Conservation (phyloP, 2,329 filamentous ascomycete genomes). For the Apiospora pterosperma region DNA sequence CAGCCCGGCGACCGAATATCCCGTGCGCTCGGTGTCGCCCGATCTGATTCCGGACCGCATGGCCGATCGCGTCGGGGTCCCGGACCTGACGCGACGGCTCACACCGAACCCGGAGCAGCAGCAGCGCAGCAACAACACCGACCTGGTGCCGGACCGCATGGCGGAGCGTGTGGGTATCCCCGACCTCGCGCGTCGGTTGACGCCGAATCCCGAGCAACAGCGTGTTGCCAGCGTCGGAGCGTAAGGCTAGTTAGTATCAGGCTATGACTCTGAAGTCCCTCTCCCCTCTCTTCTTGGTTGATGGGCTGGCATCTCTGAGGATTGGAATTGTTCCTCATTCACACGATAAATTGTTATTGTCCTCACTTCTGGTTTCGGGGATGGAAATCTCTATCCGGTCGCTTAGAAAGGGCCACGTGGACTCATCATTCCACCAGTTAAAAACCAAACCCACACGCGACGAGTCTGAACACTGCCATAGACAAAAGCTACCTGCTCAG, state of each 20-base stretch:
- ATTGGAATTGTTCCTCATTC: not conserved
- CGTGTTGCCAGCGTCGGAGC: constrained; percentile 26
- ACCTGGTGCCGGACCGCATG: constrained; percentile 60
- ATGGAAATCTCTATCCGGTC: not conserved
- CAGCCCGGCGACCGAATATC: constrained; percentile 53
- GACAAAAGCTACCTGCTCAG: not conserved
- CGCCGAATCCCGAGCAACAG: constrained; percentile 26
- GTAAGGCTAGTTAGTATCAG: constrained; percentile 8
- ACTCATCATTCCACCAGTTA: not conserved
- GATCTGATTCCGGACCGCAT: constrained; percentile 62
- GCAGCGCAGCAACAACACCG: constrained; percentile 10
- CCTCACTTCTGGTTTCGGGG: not conserved
- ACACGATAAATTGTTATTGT: not conserved
- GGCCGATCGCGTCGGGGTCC: constrained; percentile 53
- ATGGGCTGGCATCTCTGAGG: not conserved
- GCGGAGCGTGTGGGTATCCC: constrained; percentile 52
- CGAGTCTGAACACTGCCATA: not conserved
- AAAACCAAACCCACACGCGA: not conserved
- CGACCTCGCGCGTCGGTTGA: constrained; percentile 30
- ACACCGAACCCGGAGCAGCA: constrained; percentile 29
- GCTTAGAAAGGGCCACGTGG: not conserved
- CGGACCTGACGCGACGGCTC: constrained; percentile 32
- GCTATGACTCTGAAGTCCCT: not conserved
- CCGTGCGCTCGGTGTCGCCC: constrained; percentile 52
- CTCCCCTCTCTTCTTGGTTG: not conserved